Evolutionary conservation across 352 stramenopile genomes (phyloP).

Genomic region (Phytopythium montanum): DNA sequence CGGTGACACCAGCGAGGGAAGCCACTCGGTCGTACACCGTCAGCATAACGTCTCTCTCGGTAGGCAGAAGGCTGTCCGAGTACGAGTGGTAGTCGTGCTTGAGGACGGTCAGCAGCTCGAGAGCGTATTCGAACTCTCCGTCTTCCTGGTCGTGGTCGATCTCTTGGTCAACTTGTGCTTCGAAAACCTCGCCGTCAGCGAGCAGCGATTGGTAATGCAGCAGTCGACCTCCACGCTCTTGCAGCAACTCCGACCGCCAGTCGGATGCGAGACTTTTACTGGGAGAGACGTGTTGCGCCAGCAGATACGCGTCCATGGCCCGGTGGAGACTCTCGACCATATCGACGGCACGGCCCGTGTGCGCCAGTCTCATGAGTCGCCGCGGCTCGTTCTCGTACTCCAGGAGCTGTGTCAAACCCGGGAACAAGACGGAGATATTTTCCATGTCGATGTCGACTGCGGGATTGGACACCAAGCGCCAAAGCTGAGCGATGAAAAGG

Average conservation of each 20-base stretch:
- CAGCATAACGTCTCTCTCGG: neutral
- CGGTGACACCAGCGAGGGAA: neutral
- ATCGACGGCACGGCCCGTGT: neutral
- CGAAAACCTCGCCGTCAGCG: too few relatives aligned
- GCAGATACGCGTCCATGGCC: neutral
- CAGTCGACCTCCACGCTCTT: too few relatives aligned
- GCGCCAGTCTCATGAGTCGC: neutral
- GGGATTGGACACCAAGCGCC: too few relatives aligned
- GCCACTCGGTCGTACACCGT: neutral
- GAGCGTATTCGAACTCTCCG: neutral
- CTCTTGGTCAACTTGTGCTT: too few relatives aligned
- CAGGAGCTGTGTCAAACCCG: too few relatives aligned
- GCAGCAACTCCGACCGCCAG: too few relatives aligned
- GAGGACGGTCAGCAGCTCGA: neutral
- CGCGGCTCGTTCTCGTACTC: constrained; percentile 1
- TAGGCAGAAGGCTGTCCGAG: neutral
- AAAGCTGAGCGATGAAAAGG: too few relatives aligned
- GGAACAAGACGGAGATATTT: too few relatives aligned
- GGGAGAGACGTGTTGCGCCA: neutral
- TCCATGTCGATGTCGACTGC: too few relatives aligned
- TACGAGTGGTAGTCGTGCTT: neutral
- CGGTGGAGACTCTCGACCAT: neutral
- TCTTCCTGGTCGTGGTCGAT: neutral
- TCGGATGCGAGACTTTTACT: neutral
- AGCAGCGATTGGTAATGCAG: too few relatives aligned